These are phyloP conservation scores for Cotoneaster glaucophyllus DNA, from an alignment of 306 rosid genomes.

Conservation along the genomic window DNA sequence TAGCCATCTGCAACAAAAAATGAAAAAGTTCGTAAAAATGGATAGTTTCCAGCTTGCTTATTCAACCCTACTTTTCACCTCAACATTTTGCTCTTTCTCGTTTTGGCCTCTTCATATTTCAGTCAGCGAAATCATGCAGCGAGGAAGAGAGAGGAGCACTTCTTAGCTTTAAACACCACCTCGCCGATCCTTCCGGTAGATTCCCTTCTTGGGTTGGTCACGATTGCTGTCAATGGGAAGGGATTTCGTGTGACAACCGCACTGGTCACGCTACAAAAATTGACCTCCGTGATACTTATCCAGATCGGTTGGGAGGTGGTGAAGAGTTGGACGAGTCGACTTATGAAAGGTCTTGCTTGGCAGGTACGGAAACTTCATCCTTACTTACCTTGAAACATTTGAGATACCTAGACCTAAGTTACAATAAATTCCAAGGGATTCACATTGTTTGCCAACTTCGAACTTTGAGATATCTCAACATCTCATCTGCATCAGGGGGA, in stretches of 20 bases:
- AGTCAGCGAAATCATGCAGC: not conserved
- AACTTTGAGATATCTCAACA: not conserved
- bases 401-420: not conserved
- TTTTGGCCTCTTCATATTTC: not conserved
- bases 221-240: constrained; percentile 5
- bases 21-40: not conserved
- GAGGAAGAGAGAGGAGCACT: not conserved
- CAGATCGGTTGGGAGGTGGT: no score
- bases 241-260: not conserved
- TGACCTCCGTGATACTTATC: not conserved
- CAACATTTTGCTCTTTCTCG: not conserved
- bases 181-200: not conserved
- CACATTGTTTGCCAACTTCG: not conserved
- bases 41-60: not conserved
- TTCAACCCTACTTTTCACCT: not conserved
- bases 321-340: not conserved
- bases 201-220: not conserved
- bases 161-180: not conserved
- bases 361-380: not conserved
- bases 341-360: not conserved
- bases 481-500: not conserved
- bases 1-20: not conserved
- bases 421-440: not conserved
- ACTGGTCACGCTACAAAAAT: not conserved
- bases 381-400: not conserved